A percentile compares a stretch with the other conserved stretches of the same genome.
phyloP scores from a whole-genome alignment of 176 grass and related monocot species.

The Carex pumila region DNA sequence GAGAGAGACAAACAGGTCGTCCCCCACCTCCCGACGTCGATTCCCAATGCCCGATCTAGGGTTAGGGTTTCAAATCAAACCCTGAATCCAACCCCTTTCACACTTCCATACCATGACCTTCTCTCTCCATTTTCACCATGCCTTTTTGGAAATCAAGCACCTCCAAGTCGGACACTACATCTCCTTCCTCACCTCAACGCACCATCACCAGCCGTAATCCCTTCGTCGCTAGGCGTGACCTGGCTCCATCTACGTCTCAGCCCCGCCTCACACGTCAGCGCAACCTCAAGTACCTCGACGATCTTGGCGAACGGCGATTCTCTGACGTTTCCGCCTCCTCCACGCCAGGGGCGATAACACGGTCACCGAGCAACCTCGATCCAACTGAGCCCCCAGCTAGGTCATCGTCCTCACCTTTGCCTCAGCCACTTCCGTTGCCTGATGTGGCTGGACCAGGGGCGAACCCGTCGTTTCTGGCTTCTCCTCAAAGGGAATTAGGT shows the following conservation, averaged over 20 bases:
- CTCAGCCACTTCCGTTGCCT: slow-evolving; percentile 48
- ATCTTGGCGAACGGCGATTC: slow-evolving; percentile 27
- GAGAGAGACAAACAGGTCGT: not conserved
- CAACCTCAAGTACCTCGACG: slow-evolving; percentile 58
- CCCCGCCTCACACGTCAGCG: slow-evolving; percentile 52
- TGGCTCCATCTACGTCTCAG: not conserved
- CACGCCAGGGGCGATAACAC: slow-evolving; percentile 24
- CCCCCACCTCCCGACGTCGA: not conserved
- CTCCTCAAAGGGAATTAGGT: slow-evolving; percentile 30
- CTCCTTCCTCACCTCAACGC: slow-evolving; percentile 37
- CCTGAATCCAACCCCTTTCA: not conserved
- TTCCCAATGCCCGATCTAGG: slow-evolving; percentile 17
- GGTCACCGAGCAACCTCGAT: slow-evolving; percentile 46
- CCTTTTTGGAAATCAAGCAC: slow-evolving; percentile 12
- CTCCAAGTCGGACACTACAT: slow-evolving; percentile 33
- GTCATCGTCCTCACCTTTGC: slow-evolving; percentile 44
- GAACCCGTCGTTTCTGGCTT: slow-evolving; percentile 26
- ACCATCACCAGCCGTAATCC: slow-evolving; percentile 2
- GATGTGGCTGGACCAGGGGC: not conserved
- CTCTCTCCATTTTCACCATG: slow-evolving; percentile 13
- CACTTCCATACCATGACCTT: slow-evolving; percentile 16
- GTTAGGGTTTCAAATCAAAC: slow-evolving; percentile 12
- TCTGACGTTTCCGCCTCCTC: slow-evolving; percentile 23
- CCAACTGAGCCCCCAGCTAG: slow-evolving; percentile 27
- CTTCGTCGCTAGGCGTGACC: not conserved